Evolutionary conservation across 2,329 filamentous ascomycete species (phyloP).

Genomic region (Fusarium clavum): DNA sequence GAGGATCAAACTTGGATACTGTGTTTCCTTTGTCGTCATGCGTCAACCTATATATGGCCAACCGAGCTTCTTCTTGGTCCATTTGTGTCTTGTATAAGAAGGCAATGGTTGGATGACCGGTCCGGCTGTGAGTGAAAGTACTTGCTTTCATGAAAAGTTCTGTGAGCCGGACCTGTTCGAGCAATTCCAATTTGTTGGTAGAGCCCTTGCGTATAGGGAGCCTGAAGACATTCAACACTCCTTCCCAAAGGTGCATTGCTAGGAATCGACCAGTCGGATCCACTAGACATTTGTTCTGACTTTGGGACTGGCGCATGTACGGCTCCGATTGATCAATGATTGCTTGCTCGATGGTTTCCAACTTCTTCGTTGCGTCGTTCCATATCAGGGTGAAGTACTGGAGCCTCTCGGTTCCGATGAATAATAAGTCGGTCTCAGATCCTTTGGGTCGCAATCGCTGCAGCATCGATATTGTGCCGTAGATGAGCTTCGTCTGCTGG

Average conservation of each 20-base stretch:
- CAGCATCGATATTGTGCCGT: slow-evolving; percentile 88
- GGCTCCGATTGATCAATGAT: slow-evolving; percentile 67
- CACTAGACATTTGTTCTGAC: slow-evolving; percentile 83
- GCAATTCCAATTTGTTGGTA: slow-evolving; percentile 58
- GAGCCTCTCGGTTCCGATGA: slow-evolving; percentile 89
- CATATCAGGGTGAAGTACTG: slow-evolving; percentile 92
- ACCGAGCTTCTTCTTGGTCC: slow-evolving; percentile 64
- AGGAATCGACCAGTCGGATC: slow-evolving; percentile 78
- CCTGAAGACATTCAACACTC: slow-evolving; percentile 67
- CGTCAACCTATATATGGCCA: slow-evolving; percentile 70
- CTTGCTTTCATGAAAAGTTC: slow-evolving; percentile 71
- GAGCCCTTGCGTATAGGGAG: slow-evolving; percentile 60
- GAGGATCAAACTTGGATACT: slow-evolving; percentile 65
- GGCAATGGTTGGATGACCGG: slow-evolving; percentile 68
- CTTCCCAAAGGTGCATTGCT: slow-evolving; percentile 70
- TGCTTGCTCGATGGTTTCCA: slow-evolving; percentile 64
- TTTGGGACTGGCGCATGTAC: slow-evolving; percentile 81
- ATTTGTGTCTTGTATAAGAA: slow-evolving; percentile 67
- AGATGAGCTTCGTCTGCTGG: slow-evolving; percentile 76
- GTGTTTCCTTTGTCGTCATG: slow-evolving; percentile 67
- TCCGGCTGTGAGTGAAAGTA: slow-evolving; percentile 68
- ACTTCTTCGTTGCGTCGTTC: slow-evolving; percentile 68
- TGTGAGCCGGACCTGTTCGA: slow-evolving; percentile 67
- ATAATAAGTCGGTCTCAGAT: slow-evolving; percentile 83
- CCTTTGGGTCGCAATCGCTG: slow-evolving; percentile 81